Evolutionary conservation across 345 rosid species (phyloP).

Genomic region (Jatropha curcas): DNA sequence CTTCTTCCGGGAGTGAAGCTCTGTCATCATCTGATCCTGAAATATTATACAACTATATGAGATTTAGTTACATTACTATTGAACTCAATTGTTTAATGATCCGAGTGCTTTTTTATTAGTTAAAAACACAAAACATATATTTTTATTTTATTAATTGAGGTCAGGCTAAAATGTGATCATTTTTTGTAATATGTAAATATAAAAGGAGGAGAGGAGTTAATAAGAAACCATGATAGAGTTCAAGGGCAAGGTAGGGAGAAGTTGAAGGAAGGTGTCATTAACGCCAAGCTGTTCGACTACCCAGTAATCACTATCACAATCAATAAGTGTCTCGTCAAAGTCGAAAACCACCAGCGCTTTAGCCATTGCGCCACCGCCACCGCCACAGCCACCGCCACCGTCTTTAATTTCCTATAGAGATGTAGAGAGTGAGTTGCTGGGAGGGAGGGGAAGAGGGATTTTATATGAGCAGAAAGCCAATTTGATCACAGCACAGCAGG

Average conservation of each 20-base stretch:
- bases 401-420: too few species aligned
- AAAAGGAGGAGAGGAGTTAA: not conserved
- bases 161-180: too few species aligned
- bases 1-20: conserved; percentile 21
- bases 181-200: too few species aligned
- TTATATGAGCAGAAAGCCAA: not conserved
- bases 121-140: too few species aligned
- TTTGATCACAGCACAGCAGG: conserved; percentile 11
- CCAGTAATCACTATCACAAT: conserved; percentile 34
- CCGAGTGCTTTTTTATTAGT: too few species aligned
- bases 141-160: too few species aligned
- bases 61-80: too few species aligned
- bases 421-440: not conserved
- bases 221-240: conserved; percentile 22
- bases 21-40: conserved; percentile 36
- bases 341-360: conserved; percentile 29
- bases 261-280: conserved; percentile 17
- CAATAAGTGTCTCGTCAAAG: conserved; percentile 35
- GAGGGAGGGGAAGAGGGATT: not conserved
- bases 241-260: conserved; percentile 31
- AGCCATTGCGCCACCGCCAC: conserved; percentile 19
- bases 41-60: not conserved
- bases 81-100: too few species aligned
- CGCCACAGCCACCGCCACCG: too few species aligned
- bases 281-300: conserved; percentile 24